These are phyloP conservation scores for Camelina laxa DNA, from an alignment of 345 rosid species.

Conservation along the genomic window DNA sequence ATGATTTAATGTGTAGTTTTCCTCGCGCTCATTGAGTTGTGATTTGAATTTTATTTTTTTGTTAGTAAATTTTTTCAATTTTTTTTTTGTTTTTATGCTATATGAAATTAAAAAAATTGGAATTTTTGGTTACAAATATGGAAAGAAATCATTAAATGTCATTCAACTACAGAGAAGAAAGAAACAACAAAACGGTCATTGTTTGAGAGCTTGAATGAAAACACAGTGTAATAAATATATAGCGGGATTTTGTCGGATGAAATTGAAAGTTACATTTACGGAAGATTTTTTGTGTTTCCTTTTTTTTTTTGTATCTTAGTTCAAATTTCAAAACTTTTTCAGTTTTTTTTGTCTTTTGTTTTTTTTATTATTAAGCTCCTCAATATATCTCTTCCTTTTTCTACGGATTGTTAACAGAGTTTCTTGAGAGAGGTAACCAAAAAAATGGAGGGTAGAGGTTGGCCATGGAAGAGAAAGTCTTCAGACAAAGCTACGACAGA, in stretches of 20 bases:
- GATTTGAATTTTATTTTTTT: not conserved
- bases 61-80: not conserved
- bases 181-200: slow-evolving; percentile 35
- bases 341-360: not conserved
- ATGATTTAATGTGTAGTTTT: slow-evolving; percentile 13
- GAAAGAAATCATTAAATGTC: slow-evolving; percentile 27
- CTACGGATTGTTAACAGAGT: not conserved
- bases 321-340: slow-evolving; percentile 35
- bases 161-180: slow-evolving; percentile 21
- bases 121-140: not conserved
- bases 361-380: not conserved
- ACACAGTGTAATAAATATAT: slow-evolving; percentile 22
- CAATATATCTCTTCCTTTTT: not conserved
- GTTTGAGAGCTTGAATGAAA: slow-evolving; percentile 14
- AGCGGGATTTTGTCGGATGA: slow-evolving; percentile 32
- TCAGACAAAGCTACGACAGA: slow-evolving; percentile 53
- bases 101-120: not conserved
- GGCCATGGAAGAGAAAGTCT: slow-evolving; percentile 93
- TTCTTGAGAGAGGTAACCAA: not conserved
- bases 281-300: slow-evolving; percentile 30
- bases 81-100: too few species aligned
- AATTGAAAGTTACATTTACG: slow-evolving; percentile 36
- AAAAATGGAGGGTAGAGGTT: slow-evolving; percentile 72
- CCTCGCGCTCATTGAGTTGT: not conserved
- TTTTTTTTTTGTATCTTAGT: slow-evolving; percentile 32